Base-by-base conservation (phyloP, 2,329 filamentous ascomycete species). In the Chalaropsis thielavioides region DNA sequence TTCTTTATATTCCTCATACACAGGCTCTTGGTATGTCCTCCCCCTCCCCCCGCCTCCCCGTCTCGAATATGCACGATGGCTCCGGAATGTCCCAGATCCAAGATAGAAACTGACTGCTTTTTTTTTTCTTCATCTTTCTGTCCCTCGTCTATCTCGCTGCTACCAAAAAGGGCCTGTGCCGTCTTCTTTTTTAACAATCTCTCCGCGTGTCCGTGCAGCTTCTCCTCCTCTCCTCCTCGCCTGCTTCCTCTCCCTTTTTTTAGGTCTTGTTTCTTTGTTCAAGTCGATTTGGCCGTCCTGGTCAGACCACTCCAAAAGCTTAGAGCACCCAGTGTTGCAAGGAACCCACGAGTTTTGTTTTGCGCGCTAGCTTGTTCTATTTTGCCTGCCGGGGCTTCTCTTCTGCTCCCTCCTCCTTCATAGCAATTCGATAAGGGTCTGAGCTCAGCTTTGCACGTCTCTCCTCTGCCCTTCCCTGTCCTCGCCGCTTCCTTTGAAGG, bases 161-260 rank as follows among this genome's bases (percentile, higher is more conserved):
- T 27, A 54, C 24, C 49, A 54, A 54, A 27, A 54, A 31, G 24
- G 19, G 10, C 24, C 49, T 54, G 19, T 54, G 19, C 49, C 22
- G 46, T 17, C 49, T 31, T 24, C 49, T 13, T 31, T 54, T 31
- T 54, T 54, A 54, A 54, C 15, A 54, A 54, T 63, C 43, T 31
- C 49, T 56, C 38, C 27, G 24, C 27, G n/a, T 63, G 19, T 63
- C 8, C 6, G 24, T 3, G 15, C 10, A 2, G 31, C 19, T 62
- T 35, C 19, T n/a, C 31, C 35, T 49, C 44, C 41, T 17, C 11
- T 40, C 11, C 17, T n/a, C n/a, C n/a, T n/a, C n/a, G n/a, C n/a
- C n/a, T n/a, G n/a, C n/a, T n/a, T n/a, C n/a, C n/a, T n/a, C 27
- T 51, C 38, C 35, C 31, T 54, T 41, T 61, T 59, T 66, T 41